Evolutionary conservation across 2,329 filamentous ascomycete species (phyloP), one percentile per base, ranked within the genome.

Genomic region (Sporothrix protearum): DNA sequence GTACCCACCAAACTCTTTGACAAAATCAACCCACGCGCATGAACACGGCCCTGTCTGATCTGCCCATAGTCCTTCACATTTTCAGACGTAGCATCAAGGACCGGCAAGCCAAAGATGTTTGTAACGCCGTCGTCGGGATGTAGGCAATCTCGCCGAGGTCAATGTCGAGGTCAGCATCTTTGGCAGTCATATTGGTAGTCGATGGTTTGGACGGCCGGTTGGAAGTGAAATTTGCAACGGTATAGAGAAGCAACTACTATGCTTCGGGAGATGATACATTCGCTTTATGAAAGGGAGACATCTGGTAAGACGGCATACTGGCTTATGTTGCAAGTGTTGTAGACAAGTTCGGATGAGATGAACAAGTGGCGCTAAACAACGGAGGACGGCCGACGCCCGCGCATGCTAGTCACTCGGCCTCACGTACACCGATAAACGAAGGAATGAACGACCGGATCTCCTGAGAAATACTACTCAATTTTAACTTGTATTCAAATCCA

Each of bases 141-240:
- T 64, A 64, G 22, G 61, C 61, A 19, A 64, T 45, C 22, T 64
- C 14, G 39, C 61, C 61, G 22, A 64, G 61, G 36, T 63, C 55
- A 59, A 59, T 59, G 57, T 42, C 61, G 39, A 63, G 33, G 57
- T 63, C 57, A 8, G n/a, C 16, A n/a, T 63, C 57, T 42, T 63
- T 22, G 8, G 3, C 42, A 9, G 57, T 36, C 57, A 63, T 63
- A 33, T 7, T 42, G 33, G 3, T 22, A 22, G 33, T 36, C 33
- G 33, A 3, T 36, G 33, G 33, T 36, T 3, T 4, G 3, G 33
- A 36, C 8, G 33, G 33, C 33, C 33, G 3, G 33, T 36, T 36
- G 33, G 3, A 36, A 36, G 33, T 36, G 33, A 36, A 36, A 36
- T 36, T 36, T 4, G 33, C 3, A 36, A 36, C 33, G 8, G 33